Evolutionary conservation across 345 rosid species (phyloP).

Genomic region (Dimocarpus longan): DNA sequence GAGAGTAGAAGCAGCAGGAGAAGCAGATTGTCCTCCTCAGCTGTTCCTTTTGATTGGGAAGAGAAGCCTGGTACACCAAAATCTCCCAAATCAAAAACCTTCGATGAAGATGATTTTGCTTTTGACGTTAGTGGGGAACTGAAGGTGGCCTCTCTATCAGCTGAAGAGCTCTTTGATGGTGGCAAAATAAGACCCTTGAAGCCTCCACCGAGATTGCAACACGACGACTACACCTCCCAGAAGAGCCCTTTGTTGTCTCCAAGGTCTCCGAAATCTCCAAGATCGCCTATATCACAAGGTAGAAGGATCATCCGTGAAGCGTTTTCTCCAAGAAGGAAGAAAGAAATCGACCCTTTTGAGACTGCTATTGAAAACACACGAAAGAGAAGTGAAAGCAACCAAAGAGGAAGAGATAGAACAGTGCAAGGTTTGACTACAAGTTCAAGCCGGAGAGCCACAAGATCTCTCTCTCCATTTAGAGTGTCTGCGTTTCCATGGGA

Average conservation of each 20-base stretch:
- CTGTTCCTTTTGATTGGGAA: conserved; percentile 65
- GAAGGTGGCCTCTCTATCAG: conserved; percentile 47
- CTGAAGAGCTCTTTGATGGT: conserved; percentile 76
- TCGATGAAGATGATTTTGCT: conserved; percentile 48
- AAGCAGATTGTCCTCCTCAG: not conserved
- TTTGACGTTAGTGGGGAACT: conserved; percentile 42
- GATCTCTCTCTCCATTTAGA: conserved; percentile 80
- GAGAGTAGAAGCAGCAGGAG: conserved; percentile 7
- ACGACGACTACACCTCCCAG: conserved; percentile 25
- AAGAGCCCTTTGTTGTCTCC: conserved; percentile 36
- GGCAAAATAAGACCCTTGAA: conserved; percentile 71
- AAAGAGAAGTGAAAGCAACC: conserved; percentile 29
- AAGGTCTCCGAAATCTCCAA: conserved; percentile 50
- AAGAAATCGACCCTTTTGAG: conserved; percentile 45
- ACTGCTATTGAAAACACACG: conserved; percentile 40
- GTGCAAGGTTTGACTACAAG: conserved; percentile 26
- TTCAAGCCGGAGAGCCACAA: conserved; percentile 50
- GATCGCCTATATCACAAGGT: conserved; percentile 56
- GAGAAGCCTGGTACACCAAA: conserved; percentile 68
- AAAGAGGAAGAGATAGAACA: conserved; percentile 64
- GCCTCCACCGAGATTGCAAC: conserved; percentile 59
- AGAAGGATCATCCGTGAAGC: conserved; percentile 51
- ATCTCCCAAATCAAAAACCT: conserved; percentile 21
- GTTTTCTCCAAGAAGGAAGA: conserved; percentile 58
- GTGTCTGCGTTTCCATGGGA: conserved; percentile 84